Conservation (phyloP, 2,329 filamentous ascomycete species). For the Boeremia exigua region DNA sequence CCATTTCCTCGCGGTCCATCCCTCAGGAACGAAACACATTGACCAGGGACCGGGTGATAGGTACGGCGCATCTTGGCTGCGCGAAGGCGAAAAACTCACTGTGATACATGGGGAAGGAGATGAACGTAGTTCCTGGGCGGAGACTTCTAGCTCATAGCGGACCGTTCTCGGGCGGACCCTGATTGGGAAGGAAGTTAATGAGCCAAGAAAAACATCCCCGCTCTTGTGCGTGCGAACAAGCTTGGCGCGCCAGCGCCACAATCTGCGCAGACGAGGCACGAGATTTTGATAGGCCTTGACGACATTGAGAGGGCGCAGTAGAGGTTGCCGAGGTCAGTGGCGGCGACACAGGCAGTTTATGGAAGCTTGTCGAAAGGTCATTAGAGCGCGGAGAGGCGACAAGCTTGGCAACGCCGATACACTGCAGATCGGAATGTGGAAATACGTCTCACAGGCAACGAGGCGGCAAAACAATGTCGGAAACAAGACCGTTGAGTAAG, state of each 20-base stretch:
- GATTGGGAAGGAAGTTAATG: constrained; percentile 35
- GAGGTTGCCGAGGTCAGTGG: constrained; percentile 11
- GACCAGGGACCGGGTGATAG: constrained; percentile 20
- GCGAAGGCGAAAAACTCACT: constrained; percentile 16
- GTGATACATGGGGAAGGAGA: constrained; percentile 33
- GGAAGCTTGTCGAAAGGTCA: constrained; percentile 8
- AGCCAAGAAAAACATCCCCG: constrained; percentile 20
- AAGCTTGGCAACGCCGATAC: neutral
- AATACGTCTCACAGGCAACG: neutral
- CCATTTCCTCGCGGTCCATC: constrained; percentile 9
- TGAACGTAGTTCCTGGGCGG: constrained; percentile 22
- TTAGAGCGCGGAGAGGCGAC: neutral
- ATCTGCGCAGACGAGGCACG: constrained; percentile 15
- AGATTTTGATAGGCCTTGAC: constrained; percentile 1
- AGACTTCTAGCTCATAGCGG: constrained; percentile 17
- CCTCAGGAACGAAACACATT: constrained; percentile 25
- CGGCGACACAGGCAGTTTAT: neutral
- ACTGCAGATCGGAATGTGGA: neutral
- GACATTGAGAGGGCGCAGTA: neutral
- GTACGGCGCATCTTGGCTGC: constrained; percentile 29
- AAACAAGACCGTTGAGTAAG: neutral
- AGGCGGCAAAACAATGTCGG: neutral
- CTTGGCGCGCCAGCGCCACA: constrained; percentile 23
- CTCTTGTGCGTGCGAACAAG: constrained; percentile 7
- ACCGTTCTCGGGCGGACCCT: constrained; percentile 18